Evolutionary conservation across 768 basidiomycete species (phyloP).

Genomic region (Lactarius quietus): DNA sequence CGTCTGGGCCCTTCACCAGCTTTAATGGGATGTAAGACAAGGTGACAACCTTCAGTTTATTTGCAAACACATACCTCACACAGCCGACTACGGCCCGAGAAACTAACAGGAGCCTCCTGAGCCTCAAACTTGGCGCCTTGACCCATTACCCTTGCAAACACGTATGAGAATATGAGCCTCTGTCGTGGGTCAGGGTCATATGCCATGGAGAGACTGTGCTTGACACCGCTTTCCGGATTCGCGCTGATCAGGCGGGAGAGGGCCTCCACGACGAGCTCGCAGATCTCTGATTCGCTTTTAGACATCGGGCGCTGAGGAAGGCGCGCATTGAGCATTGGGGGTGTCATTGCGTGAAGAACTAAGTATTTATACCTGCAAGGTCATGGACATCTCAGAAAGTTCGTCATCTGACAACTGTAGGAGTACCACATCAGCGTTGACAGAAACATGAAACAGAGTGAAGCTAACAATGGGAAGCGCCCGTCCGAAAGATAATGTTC

Average conservation of each 20-base stretch:
- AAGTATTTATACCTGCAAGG: neutral
- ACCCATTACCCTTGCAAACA: conserved; percentile 76
- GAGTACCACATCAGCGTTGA: neutral
- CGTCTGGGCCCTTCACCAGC: conserved; percentile 73
- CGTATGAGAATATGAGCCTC: conserved; percentile 77
- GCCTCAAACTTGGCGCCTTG: conserved; percentile 75
- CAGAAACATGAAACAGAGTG: neutral
- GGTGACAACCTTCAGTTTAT: neutral
- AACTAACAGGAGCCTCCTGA: conserved; percentile 39
- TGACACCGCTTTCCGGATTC: conserved; percentile 85
- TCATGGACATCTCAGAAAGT: neutral
- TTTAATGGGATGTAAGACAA: conserved; percentile 30
- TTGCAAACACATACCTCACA: conserved; percentile 33
- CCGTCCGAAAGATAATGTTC: conserved; percentile 53
- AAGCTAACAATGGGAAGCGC: conserved; percentile 37
- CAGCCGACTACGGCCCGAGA: conserved; percentile 32
- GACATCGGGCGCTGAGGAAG: conserved; percentile 14
- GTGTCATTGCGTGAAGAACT: neutral
- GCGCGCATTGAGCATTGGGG: neutral
- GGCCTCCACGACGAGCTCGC: conserved; percentile 74
- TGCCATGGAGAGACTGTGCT: conserved; percentile 78
- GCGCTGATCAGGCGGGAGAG: conserved; percentile 77
- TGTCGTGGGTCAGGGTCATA: conserved; percentile 69
- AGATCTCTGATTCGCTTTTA: conserved; percentile 45
- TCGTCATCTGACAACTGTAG: conserved; percentile 13